Conservation (phyloP, 176 grass and related monocot genomes). For the Raddia guianensis region DNA sequence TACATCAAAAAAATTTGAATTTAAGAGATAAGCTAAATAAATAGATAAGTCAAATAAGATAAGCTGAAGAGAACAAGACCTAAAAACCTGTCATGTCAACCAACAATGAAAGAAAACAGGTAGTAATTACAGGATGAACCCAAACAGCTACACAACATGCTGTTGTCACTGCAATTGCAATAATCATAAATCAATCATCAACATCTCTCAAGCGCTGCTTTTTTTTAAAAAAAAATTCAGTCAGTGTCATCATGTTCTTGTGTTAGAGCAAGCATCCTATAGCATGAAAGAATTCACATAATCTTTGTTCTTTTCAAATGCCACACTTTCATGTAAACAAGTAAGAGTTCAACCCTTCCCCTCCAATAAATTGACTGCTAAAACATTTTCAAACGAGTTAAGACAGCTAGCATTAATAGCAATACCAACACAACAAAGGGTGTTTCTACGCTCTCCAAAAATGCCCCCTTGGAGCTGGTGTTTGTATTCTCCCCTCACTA, state of each 20-base stretch:
- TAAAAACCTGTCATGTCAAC: conserved; percentile 47
- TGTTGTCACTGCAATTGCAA: conserved; percentile 20
- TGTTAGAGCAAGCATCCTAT: conserved; percentile 43
- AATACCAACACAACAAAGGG: not conserved
- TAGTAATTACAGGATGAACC: conserved; percentile 47
- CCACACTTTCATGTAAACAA: conserved; percentile 44
- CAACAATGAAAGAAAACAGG: conserved; percentile 36
- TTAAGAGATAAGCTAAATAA: too few relatives aligned
- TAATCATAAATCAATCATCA: conserved; percentile 34
- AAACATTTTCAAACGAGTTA: not conserved
- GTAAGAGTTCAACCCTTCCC: conserved; percentile 47
- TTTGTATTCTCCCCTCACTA: too few relatives aligned
- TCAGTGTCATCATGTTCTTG: conserved; percentile 40
- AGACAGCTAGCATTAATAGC: conserved; percentile 3
- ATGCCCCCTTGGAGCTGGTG: not conserved
- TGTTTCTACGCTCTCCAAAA: not conserved
- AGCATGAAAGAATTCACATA: conserved; percentile 14
- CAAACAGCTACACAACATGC: conserved; percentile 2
- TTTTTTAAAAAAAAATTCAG: conserved; percentile 31
- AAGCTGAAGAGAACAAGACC: too few relatives aligned
- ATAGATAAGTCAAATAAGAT: too few relatives aligned
- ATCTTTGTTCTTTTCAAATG: conserved; percentile 16
- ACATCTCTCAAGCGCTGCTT: conserved; percentile 28
- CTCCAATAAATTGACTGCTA: conserved; percentile 40
- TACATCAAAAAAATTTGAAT: too few relatives aligned